These are phyloP conservation scores for Polyplosphaeria fusca DNA, from an alignment of 495 filamentous ascomycete genomes.

Conservation along the genomic window DNA sequence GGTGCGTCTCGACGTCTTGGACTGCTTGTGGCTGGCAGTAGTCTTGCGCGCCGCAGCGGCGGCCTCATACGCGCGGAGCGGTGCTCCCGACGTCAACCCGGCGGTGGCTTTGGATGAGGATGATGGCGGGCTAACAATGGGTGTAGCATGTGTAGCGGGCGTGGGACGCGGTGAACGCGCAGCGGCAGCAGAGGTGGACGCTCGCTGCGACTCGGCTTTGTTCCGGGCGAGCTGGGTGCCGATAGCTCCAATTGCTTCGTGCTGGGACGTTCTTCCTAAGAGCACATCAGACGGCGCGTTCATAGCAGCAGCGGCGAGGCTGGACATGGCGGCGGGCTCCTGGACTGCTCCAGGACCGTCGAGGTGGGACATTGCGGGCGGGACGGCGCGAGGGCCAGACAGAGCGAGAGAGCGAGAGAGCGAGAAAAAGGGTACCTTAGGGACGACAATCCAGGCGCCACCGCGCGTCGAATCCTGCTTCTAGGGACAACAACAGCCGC, in stretches of 20 bases:
- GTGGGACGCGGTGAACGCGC: background rate
- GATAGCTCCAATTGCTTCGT: background rate
- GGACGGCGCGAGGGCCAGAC: constrained; percentile 8
- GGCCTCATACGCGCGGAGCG: constrained; percentile 1
- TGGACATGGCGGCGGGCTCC: background rate
- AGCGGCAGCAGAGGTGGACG: background rate
- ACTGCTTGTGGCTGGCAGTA: constrained; percentile 11
- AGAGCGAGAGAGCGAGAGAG: background rate
- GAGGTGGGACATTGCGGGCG: constrained; percentile 3
- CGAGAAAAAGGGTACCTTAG: constrained; percentile 20
- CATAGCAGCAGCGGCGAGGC: background rate
- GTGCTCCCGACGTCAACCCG: constrained; percentile 20
- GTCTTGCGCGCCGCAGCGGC: constrained; percentile 1
- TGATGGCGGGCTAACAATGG: background rate
- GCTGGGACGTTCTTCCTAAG: background rate
- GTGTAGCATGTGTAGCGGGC: constrained; percentile 3
- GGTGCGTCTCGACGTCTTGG: background rate
- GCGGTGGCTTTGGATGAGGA: background rate
- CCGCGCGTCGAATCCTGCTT: constrained; percentile 28
- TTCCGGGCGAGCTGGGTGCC: background rate
- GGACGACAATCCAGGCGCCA: constrained; percentile 22
- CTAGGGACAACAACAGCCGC: constrained; percentile 25
- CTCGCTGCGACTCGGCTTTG: constrained; percentile 10
- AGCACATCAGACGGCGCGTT: background rate
- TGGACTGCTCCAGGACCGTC: background rate